Conservation (phyloP, 371 early-diverging fungal genomes). For the Rhizopus microsporus region DNA sequence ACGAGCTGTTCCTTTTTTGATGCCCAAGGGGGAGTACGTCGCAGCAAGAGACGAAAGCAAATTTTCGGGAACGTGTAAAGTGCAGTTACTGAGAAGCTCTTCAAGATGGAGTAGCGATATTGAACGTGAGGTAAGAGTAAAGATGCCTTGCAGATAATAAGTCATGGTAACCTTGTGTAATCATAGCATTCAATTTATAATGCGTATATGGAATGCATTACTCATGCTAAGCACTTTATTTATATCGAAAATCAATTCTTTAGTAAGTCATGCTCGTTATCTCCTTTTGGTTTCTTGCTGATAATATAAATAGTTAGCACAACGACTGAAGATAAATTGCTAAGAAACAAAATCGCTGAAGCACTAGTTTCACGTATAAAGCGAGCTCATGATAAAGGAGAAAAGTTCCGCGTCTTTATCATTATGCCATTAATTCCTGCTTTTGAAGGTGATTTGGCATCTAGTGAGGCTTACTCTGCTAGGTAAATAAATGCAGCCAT, state of each 20-base stretch:
- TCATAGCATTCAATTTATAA: conserved; percentile 76
- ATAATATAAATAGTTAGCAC: conserved; percentile 33
- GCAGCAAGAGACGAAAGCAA: conserved; percentile 68
- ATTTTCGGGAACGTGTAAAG: conserved; percentile 66
- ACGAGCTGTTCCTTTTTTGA: conserved; percentile 65
- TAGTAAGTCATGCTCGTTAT: conserved; percentile 45
- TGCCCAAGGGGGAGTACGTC: conserved; percentile 82
- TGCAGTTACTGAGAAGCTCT: conserved; percentile 71
- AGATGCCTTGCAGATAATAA: not conserved
- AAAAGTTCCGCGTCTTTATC: conserved; percentile 82
- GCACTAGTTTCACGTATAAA: conserved; percentile 81
- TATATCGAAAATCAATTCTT: conserved; percentile 98
- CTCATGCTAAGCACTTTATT: conserved; percentile 79
- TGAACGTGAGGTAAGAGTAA: conserved; percentile 45
- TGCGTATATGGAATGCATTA: conserved; percentile 82
- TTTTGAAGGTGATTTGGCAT: conserved; percentile 82
- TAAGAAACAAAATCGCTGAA: conserved; percentile 50
- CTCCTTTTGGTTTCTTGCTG: not conserved
- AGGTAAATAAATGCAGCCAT: conserved; percentile 33
- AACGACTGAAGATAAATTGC: conserved; percentile 43
- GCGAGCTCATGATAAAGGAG: conserved; percentile 65
- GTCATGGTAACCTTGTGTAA: not conserved
- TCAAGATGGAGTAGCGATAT: conserved; percentile 73
- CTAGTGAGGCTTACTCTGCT: conserved; percentile 72
- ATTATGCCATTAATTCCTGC: conserved; percentile 91